Base-by-base conservation (phyloP, 805 yeast species). In the Metschnikowia shivogae region DNA sequence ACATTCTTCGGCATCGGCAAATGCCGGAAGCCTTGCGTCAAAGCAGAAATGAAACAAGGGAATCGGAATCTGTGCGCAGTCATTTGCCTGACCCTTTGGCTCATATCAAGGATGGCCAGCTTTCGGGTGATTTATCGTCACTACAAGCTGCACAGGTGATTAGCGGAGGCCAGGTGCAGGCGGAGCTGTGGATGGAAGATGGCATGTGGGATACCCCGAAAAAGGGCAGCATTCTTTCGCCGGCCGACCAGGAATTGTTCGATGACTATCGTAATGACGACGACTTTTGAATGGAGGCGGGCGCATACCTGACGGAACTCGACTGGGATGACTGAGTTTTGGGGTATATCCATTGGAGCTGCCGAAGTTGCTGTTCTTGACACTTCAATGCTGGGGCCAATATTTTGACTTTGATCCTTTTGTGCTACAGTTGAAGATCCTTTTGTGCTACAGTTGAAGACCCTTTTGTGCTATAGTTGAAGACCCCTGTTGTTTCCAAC, bases 1-100 rank as follows among this genome's bases (percentile, higher is more conserved):
- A 38, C 8, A 30, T 20, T n/a, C 34, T 38, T 17, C 34, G 43
- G 43, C 10, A 27, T 29, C 13, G 28, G 22, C 43, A 33, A 22
- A 22, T 22, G 26, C 26, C 26, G 26, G 8, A 22, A 7, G 1
- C 26, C 8, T 22, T 22, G 26, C 26, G 8, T 22, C 8, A 22
- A 22, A 22, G 8, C 6, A 22, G 26, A 22, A 22, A 7, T 22
- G 48, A 33, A 48, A 57, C 53, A 17, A 49, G 31, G 54, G 62
- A 34, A 39, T 51, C 48, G 27, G 53, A 36, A 34, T 44, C 45
- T 27, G 47, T 54, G 26, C 44, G 53, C 9, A 58, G 57, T 47
- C 69, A 60, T 37, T 57, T 70, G 28, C 75, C 76, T 1, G 76
- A 71, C 42, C 76, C 76, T 1, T 56, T 71, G 38, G 72, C 74